Conservation (phyloP, 306 rosid species). For the Cucurbita maxima region DNA sequence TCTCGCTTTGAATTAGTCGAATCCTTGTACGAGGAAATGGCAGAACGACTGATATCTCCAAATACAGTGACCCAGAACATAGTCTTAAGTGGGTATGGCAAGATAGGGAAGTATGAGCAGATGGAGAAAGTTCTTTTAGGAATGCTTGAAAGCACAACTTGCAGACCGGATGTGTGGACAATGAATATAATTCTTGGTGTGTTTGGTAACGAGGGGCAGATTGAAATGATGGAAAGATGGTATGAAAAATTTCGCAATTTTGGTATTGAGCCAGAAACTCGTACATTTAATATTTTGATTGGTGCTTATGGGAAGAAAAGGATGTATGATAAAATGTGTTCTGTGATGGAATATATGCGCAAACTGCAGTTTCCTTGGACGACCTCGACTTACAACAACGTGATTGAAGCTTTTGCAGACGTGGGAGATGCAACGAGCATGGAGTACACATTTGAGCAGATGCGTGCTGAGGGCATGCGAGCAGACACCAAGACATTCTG, state of each 20-base stretch:
- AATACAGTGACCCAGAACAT: constrained; percentile 90
- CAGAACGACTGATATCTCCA: constrained; percentile 37
- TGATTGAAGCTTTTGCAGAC: constrained; percentile 85
- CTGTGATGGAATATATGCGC: constrained; percentile 99
- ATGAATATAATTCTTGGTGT: constrained; percentile 83
- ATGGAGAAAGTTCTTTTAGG: constrained; percentile 77
- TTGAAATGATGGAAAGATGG: constrained; percentile 93
- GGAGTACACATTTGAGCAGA: constrained; percentile 91
- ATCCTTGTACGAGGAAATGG: constrained; percentile 64
- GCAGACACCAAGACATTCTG: constrained; percentile 90
- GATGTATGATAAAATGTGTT: constrained; percentile 88
- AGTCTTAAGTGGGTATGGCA: constrained; percentile 85
- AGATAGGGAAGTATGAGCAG: constrained; percentile 69
- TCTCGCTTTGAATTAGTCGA: constrained; percentile 60
- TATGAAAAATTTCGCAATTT: constrained; percentile 84
- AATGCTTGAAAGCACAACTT: constrained; percentile 62
- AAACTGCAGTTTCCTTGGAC: constrained; percentile 95
- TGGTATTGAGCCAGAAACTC: constrained; percentile 88
- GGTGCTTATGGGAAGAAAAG: constrained; percentile 88
- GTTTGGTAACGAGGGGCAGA: constrained; percentile 78
- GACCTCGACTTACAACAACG: constrained; percentile 83
- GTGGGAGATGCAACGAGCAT: constrained; percentile 81
- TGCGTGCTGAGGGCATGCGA: constrained; percentile 89
- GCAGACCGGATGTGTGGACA: constrained; percentile 96
- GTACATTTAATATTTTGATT: constrained; percentile 80